Conservation (phyloP, 1,284 basidiomycete genomes). For the Sporisorium iseilematis-ciliati region DNA sequence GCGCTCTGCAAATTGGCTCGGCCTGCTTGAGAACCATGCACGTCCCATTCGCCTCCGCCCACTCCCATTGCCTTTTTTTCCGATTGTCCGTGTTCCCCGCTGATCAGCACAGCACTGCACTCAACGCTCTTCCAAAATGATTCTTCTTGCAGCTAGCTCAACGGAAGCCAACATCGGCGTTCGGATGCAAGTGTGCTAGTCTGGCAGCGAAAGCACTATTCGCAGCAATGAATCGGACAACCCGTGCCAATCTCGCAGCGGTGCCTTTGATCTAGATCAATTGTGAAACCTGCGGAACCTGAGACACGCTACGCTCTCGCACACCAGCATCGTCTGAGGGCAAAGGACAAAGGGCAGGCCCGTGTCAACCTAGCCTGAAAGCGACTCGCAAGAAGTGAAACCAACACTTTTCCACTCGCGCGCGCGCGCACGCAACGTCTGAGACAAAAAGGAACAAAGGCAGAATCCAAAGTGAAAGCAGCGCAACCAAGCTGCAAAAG, state of each 20-base stretch:
- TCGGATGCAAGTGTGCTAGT: background rate
- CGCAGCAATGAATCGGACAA: background rate
- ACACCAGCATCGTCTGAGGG: background rate
- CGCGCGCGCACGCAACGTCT: background rate
- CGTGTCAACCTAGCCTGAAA: background rate
- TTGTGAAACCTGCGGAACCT: background rate
- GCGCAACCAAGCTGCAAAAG: background rate
- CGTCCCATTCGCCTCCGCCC: background rate
- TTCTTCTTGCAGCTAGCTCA: background rate
- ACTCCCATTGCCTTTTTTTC: background rate
- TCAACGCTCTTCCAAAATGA: background rate
- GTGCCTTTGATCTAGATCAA: background rate
- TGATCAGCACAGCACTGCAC: background rate
- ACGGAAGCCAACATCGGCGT: background rate
- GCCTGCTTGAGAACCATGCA: constrained; percentile 2
- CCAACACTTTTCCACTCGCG: background rate
- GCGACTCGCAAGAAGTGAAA: constrained; percentile 5
- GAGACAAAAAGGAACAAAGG: background rate
- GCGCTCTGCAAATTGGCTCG: background rate
- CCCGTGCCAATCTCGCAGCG: background rate
- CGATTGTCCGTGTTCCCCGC: background rate
- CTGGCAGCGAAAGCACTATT: background rate
- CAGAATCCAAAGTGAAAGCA: background rate
- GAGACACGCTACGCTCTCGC: constrained; percentile 3
- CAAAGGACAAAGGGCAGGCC: background rate